Evolutionary conservation across 495 filamentous ascomycete genomes (phyloP), one percentile per base, ranked within the genome.

Genomic region (Trichoderma virens): DNA sequence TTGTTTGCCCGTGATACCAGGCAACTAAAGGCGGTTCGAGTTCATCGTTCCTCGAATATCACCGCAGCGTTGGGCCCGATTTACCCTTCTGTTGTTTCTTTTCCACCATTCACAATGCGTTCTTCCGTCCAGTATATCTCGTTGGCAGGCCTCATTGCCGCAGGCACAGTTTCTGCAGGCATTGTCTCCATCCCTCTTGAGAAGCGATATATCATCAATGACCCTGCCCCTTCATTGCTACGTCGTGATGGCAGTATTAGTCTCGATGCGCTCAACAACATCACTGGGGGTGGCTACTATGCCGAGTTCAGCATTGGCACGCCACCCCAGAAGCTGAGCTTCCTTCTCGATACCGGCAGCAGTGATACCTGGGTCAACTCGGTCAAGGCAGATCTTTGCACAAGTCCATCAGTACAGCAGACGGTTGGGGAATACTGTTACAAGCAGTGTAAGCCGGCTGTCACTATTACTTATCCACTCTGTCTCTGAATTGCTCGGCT

Each of bases 331-430:
- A 74, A 70, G 7, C 68, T 80, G 20, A 74, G 71, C 20, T 68
- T 85, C 59, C 70, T 81, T 43, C 74, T 94, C 64, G 90, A 94
- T 67, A 94, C 90, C 14, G 90, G 90, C 3, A 95, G 90, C 69
- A 93, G 90, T 67, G 93, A 98, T 75, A 78, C 95, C 11, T 97
- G 93, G 93, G 78, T 87, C 30, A 65, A 82, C 45, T 71, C 74
- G 60, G 64, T 66, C 18, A 60, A 69, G 9, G 76, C 81, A 11
- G 72, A 81, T 65, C 70, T 82, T 16, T 85, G 82, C 67, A 73
- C 59, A 5, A 70, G 67, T 28, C 38, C 20, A 5, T 6, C 35
- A 2, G 65, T 77, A 13, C 61, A 43, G 32, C 78, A 82, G 66
- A 27, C 28, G 5, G 39, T 43, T n/a, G 27, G 27, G 7, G 61